phyloP scores from a whole-genome alignment of 1,139 yeast species.

The Candida frijolesensis region DNA sequence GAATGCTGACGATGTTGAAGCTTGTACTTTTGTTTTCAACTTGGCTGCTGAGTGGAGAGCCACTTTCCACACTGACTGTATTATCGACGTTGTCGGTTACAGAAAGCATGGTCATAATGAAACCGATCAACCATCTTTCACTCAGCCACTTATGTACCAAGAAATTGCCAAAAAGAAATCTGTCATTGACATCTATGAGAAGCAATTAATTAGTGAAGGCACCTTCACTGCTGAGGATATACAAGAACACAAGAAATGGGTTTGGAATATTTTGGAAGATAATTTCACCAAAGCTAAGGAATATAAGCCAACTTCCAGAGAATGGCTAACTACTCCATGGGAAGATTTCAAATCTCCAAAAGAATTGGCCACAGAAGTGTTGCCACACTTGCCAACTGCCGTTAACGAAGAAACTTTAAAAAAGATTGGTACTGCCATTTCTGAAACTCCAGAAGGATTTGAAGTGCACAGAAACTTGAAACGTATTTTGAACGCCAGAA shows the following conservation, averaged over 20 bases:
- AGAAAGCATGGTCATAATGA: constrained; percentile 99
- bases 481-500: constrained; percentile 87
- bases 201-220: constrained; percentile 80
- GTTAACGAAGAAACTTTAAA: constrained; percentile 73
- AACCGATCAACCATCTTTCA: constrained; percentile 98
- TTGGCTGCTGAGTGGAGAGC: constrained; percentile 99
- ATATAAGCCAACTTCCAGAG: constrained; percentile 88
- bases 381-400: constrained; percentile 96
- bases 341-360: constrained; percentile 98
- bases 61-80: constrained; percentile 92
- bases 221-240: constrained; percentile 88
- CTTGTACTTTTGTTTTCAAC: constrained; percentile 86
- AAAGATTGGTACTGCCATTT: constrained; percentile 75
- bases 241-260: constrained; percentile 97
- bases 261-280: constrained; percentile 92
- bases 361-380: constrained; percentile 91
- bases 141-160: constrained; percentile 97
- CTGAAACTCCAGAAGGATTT: constrained; percentile 87
- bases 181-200: constrained; percentile 82
- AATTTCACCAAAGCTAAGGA: constrained; percentile 86
- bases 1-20: constrained; percentile 97
- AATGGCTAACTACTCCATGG: constrained; percentile 99
- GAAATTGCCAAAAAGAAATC: constrained; percentile 86
- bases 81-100: constrained; percentile 97
- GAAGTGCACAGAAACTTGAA: constrained; percentile 93